Base-by-base conservation (phyloP, 768 basidiomycete species). In the Botryobasidium botryosum region DNA sequence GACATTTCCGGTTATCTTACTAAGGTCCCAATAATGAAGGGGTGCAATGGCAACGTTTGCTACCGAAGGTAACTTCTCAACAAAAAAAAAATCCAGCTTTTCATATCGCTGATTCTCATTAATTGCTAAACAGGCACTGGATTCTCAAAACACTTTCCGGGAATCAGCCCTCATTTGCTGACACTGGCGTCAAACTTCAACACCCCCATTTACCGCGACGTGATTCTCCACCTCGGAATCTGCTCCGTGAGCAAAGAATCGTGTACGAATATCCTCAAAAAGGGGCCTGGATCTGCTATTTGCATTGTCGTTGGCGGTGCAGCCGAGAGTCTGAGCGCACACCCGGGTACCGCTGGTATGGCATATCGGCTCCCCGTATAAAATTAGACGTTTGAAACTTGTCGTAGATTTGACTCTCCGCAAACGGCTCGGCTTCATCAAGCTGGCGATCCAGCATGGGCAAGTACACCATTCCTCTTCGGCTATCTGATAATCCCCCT, bases 291-390 rank as follows among this genome's bases (percentile, higher is more conserved):
- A 7, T 55, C 55, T 15, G 76, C 87, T 0, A 88, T 97, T 54
- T 83, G 82, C 3, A 97, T 99, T 48, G 91, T 99, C 3, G 79
- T 99, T 1, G 94, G 94, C 1, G 94, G 94, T 20, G 92, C 94
- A 0, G 80, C 91, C 13, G 94, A 97, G 66, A 86, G 82, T 59
- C 61, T 99, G 55, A 80, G 77, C 53, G 94, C 94, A 6, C 83
- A 78, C 52, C 94, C 94, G 1, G 94, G 94, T n/a, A 99, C 94
- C 27, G 91, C 88, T 21, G 91, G 49, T 50, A 27, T 7, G 49
- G 23, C 42, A 6, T 13, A 17, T 35, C 15, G 6, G 10, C n/a
- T 29, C n/a, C n/a, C n/a, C n/a, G n/a, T n/a, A n/a, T n/a, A n/a
- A n/a, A n/a, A n/a, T n/a, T 15, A 45, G 18, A 20, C 12, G 25